phyloP scores from a whole-genome alignment of 2,329 filamentous ascomycete species.

The Emydomyces testavorans region DNA sequence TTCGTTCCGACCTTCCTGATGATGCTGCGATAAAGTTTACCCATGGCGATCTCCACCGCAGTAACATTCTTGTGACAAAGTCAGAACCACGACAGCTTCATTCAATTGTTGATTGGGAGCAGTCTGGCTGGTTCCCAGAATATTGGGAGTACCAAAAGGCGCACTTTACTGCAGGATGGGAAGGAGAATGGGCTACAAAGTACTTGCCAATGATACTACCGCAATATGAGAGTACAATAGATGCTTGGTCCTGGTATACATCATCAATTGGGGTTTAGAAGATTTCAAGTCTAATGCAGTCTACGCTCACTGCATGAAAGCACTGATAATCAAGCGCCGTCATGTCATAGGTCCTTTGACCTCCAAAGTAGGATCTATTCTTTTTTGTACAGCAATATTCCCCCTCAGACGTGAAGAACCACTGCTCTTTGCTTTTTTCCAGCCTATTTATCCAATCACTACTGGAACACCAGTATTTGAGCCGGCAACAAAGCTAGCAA shows the following conservation, averaged over 20 bases:
- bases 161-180: conserved; percentile 17
- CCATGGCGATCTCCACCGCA: conserved; percentile 26
- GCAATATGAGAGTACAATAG: conserved; percentile 20
- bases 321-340: too few relatives aligned
- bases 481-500: too few relatives aligned
- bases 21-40: conserved; percentile 26
- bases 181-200: conserved; percentile 21
- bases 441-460: too few relatives aligned
- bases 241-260: conserved; percentile 26
- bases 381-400: too few relatives aligned
- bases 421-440: too few relatives aligned
- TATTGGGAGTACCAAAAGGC: conserved; percentile 28
- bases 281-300: too few relatives aligned
- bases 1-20: conserved; percentile 23
- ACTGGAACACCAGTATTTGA: too few relatives aligned
- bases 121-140: conserved; percentile 25
- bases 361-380: too few relatives aligned
- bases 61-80: conserved; percentile 24
- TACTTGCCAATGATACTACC: conserved; percentile 26
- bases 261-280: conserved; percentile 15
- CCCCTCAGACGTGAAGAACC: too few relatives aligned
- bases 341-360: too few relatives aligned
- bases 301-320: too few relatives aligned
- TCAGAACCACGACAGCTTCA: conserved; percentile 11
- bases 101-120: conserved; percentile 25